A percentile compares a stretch with the other conserved stretches of the same genome.
Evolutionary conservation across 208 protist genomes (phyloP).

Genomic region (Eutreptiella sp.): DNA sequence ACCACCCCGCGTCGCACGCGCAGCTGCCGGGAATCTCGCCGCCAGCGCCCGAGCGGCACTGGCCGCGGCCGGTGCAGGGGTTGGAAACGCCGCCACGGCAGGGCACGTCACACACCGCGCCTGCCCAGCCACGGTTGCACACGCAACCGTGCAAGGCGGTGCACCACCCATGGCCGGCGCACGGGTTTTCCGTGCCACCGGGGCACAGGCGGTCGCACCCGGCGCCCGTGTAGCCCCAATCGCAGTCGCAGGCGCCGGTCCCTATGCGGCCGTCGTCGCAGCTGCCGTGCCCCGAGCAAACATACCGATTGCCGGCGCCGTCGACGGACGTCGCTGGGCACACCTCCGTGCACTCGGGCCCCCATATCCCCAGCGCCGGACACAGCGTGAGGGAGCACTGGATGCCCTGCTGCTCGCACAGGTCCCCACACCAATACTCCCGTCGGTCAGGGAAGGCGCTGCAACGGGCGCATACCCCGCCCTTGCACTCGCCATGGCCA

Average conservation of each 20-base stretch:
- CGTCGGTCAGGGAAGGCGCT: neutral
- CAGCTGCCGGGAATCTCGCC: slow-evolving; percentile 23
- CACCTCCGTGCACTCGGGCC: slow-evolving; percentile 19
- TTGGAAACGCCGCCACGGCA: slow-evolving; percentile 14
- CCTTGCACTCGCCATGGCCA: neutral
- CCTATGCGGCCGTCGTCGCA: slow-evolving; percentile 12
- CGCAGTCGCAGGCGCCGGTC: slow-evolving; percentile 28
- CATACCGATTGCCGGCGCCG: slow-evolving; percentile 10
- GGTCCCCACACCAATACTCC: neutral
- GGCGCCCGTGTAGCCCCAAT: slow-evolving; percentile 24
- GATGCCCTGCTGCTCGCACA: neutral
- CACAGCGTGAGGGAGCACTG: slow-evolving; percentile 14
- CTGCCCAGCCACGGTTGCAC: no score
- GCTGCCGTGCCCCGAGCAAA: slow-evolving; percentile 3
- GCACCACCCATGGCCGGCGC: slow-evolving; percentile 11
- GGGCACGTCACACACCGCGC: no score
- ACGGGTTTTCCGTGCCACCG: slow-evolving; percentile 18
- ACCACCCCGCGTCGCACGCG: slow-evolving; percentile 1
- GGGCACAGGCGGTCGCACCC: slow-evolving; percentile 24
- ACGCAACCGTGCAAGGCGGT: no score
- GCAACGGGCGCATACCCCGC: neutral
- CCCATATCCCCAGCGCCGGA: neutral
- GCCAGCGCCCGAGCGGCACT: slow-evolving; percentile 3
- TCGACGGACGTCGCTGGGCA: neutral
- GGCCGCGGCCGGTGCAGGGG: slow-evolving; percentile 23